phyloP scores from a whole-genome alignment of 2,329 filamentous ascomycete genomes.

The Pseudonectria foliicola region DNA sequence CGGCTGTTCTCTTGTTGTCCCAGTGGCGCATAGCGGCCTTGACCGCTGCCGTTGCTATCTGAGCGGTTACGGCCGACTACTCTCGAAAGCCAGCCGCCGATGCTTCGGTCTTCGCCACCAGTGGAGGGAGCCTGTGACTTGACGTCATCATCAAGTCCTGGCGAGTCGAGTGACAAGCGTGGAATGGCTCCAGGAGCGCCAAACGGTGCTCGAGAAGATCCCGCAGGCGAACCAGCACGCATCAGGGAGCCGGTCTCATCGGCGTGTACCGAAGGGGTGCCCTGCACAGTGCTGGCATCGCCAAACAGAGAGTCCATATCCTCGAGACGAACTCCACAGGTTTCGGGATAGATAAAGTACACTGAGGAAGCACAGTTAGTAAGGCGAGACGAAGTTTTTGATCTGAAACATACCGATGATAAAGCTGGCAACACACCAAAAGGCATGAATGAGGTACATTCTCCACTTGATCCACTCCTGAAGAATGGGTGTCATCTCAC shows the following conservation, averaged over 20 bases:
- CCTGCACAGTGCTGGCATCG: conserved; percentile 76
- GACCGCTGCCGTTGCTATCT: conserved; percentile 30
- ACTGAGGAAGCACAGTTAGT: conserved; percentile 47
- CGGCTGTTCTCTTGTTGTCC: conserved; percentile 34
- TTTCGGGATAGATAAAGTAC: conserved; percentile 96
- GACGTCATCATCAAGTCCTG: conserved; percentile 47
- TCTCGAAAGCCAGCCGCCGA: conserved; percentile 44
- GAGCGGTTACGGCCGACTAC: conserved; percentile 33
- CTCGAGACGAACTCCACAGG: conserved; percentile 87
- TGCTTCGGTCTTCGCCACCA: conserved; percentile 32
- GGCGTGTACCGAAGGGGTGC: conserved; percentile 67
- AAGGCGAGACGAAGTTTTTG: conserved; percentile 12
- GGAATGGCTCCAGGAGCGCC: conserved; percentile 66
- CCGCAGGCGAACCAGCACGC: conserved; percentile 63
- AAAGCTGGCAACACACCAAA: conserved; percentile 93
- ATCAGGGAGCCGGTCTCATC: conserved; percentile 76
- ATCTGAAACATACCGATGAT: conserved; percentile 74
- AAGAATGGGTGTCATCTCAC: conserved; percentile 87
- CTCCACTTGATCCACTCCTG: conserved; percentile 92
- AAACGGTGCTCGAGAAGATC: conserved; percentile 58
- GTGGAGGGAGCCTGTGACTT: conserved; percentile 33
- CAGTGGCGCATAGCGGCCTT: conserved; percentile 36
- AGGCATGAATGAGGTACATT: conserved; percentile 89
- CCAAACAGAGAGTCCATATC: conserved; percentile 96
- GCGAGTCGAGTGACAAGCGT: conserved; percentile 74